Base-by-base conservation (phyloP, 1,139 yeast species). In the Nadsonia commutata region DNA sequence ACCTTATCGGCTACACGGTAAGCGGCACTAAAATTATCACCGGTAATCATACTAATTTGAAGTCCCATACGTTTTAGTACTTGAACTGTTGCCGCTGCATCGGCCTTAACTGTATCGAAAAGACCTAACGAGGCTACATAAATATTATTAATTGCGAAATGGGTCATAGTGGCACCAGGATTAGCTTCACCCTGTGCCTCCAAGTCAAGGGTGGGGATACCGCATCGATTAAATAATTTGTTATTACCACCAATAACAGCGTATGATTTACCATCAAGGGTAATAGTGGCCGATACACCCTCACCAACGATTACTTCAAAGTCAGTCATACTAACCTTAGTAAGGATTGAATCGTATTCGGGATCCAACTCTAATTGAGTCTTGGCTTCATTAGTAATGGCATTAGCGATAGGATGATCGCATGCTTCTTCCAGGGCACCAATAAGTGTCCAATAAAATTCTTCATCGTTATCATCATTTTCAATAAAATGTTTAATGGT, bases 361-460 rank as follows among this genome's bases (percentile, higher is more conserved):
- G 38, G 38, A n/a, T 36, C 39, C 2, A 48, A 13, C 1, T 45
- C 48, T 19, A 52, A 46, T 33, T 46, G 46, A 13, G 45, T 42
- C 22, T 55, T 55, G 16, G 69, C 67, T 46, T 57, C 63, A 3
- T 52, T 51, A 0, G 63, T 66, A 36, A 90, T 68, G 0, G 96
- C 88, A 49, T 66, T 70, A 2, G 93, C 95, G 21, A 84, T 72
- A 0, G 97, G 97, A 60, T 90, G 99, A 56, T 86, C 95, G 46
- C 93, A 80, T 45, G 72, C 70, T 18, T 64, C 55, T 59, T 90
- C 97, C 2, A 80, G 64, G 0, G 77, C 65, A 1, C 80, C 78
- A 11, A 85, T 62, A 9, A 80, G 56, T 11, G 66, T 61, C 85
- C 93, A 78, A 67, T 79, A 66, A 22, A 59, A 59, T 39, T 39